Base-by-base conservation (phyloP, 2,329 filamentous ascomycete species). In the Microdochium paspali region DNA sequence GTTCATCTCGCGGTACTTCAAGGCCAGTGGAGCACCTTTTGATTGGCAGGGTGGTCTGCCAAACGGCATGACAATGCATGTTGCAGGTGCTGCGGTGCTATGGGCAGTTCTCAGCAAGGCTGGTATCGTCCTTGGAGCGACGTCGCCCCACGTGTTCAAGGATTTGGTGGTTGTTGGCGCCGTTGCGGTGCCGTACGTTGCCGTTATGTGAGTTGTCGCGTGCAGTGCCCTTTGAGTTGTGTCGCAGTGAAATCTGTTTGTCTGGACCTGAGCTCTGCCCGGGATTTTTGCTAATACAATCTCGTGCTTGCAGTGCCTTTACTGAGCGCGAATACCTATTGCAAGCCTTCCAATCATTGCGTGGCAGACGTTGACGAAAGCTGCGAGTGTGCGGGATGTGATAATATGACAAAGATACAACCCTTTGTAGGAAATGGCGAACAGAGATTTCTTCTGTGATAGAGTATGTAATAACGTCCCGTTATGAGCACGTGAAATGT, bases 1-100 rank as follows among this genome's bases (percentile, higher is more conserved):
- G 42, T 98, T 95, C 60, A 86, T 96, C 48, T 68, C 63, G 28
- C 55, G 62, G 0, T 94, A 82, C 61, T 82, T 94, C 50, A 56
- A 49, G 4, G 60, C 59, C 15, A 67, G 75, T 40, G 70, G 67
- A 2, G 64, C 63, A 7, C 53, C 54, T 3, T 67, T 82, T 24
- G 56, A 60, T 32, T 51, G 76, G 32, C 46, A 57, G 5, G 63
- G 62, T 5, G 55, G 80, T 20, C 46, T 72, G 46, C 76, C 79
- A 1, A 64, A 62, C 18, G 63, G 67, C 1, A 47, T 64, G 39
- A 71, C 70, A 2, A 58, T 69, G 7, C 63, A 69, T 2, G 73
- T 70, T 10, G 62, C 69, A 24, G 66, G 70, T 13, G 68, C 72
- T 10, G 71, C 68, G 43, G 62, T 64, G 20, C 57, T 71, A 7